Conservation (phyloP, 148 eudicot species). For the Agrostemma githago region DNA sequence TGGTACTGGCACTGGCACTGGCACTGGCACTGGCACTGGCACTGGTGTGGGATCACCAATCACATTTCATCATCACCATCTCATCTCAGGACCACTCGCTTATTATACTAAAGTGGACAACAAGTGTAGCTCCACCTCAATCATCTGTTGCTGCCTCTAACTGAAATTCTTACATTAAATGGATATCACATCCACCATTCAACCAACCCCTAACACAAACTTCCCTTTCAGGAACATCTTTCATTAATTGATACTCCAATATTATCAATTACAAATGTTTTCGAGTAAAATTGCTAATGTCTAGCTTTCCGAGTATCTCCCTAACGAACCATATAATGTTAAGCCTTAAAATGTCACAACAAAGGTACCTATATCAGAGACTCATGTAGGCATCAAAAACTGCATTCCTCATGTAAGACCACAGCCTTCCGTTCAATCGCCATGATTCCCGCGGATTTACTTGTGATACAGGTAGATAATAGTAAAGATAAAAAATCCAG, state of each 20-base stretch:
- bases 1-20: too few species aligned
- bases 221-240: not conserved
- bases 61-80: not conserved
- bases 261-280: not conserved
- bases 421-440: not conserved
- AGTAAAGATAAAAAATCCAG: conserved; percentile 29
- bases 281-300: not conserved
- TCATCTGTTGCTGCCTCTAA: not conserved
- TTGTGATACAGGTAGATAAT: conserved; percentile 28
- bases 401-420: not conserved
- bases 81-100: not conserved
- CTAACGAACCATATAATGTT: not conserved
- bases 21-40: too few species aligned
- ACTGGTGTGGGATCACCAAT: not conserved
- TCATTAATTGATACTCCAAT: not conserved
- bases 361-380: not conserved
- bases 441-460: conserved; percentile 13
- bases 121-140: too few species aligned
- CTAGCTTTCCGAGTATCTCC: not conserved
- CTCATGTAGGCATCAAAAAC: conserved; percentile 6
- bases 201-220: not conserved
- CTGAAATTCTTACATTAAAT: not conserved
- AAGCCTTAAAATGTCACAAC: not conserved
- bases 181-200: not conserved
- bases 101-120: too few species aligned